phyloP scores from a whole-genome alignment of 108 stramenopile genomes.

The Cyclotella sp. region DNA sequence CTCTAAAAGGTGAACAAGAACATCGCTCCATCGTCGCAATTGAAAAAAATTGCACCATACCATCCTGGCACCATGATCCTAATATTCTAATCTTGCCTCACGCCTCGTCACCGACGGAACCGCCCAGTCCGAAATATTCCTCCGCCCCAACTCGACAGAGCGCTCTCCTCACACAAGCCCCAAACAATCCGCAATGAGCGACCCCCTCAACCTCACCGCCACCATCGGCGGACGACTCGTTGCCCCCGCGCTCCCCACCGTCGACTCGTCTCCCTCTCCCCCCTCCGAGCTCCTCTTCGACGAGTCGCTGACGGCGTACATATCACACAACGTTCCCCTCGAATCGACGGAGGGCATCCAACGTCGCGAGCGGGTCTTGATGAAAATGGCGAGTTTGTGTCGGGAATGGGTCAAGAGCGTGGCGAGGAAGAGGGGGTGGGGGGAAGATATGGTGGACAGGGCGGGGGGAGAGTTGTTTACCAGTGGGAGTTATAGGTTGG shows the following conservation, averaged over 20 bases:
- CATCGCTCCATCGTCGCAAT: no score
- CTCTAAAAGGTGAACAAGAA: no score
- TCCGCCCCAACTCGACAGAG: neutral
- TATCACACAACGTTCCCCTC: slow-evolving; percentile 67
- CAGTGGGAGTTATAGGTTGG: slow-evolving; percentile 93
- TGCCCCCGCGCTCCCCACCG: slow-evolving; percentile 79
- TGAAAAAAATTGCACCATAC: no score
- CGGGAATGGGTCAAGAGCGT: slow-evolving; percentile 78
- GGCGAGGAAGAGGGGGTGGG: slow-evolving; percentile 61
- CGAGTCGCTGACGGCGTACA: slow-evolving; percentile 50
- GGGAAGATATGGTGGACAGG: slow-evolving; percentile 62
- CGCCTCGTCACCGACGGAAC: no score
- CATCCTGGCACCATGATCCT: no score
- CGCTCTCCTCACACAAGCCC: neutral
- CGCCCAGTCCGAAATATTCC: no score
- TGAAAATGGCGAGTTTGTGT: slow-evolving; percentile 69
- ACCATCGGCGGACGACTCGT: slow-evolving; percentile 81
- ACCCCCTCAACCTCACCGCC: slow-evolving; percentile 48
- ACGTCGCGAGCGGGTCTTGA: slow-evolving; percentile 79
- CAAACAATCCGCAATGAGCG: slow-evolving; percentile 10
- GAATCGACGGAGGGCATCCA: slow-evolving; percentile 81
- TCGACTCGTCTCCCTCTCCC: slow-evolving; percentile 65
- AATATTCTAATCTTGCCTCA: no score
- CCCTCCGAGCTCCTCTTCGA: slow-evolving; percentile 67
- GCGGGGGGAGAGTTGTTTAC: slow-evolving; percentile 91